Conservation (phyloP, 2,329 filamentous ascomycete species). For the Scopulariopsis brevicaulis region DNA sequence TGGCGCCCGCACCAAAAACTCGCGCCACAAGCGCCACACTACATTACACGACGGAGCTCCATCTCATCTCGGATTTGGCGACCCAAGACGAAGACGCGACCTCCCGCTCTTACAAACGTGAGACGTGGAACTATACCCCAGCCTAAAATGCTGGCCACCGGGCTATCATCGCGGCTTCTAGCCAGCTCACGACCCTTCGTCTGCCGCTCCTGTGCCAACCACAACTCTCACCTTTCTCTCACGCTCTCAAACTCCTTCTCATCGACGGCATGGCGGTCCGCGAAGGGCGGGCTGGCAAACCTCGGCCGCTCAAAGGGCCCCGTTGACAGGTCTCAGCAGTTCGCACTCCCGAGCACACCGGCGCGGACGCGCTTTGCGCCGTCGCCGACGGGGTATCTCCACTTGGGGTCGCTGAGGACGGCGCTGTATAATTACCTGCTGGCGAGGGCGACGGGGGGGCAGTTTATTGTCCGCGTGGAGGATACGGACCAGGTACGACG, state of each 20-base stretch:
- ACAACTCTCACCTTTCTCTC: neutral
- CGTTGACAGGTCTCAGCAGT: neutral
- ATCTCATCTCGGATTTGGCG: neutral
- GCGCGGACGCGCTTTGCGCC: constrained; percentile 69
- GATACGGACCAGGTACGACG: constrained; percentile 76
- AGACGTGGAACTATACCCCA: neutral
- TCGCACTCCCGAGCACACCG: constrained; percentile 38
- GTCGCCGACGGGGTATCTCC: constrained; percentile 87
- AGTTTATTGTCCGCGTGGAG: constrained; percentile 85
- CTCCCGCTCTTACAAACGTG: neutral
- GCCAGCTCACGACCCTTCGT: neutral
- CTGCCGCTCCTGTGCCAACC: neutral
- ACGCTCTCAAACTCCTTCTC: neutral
- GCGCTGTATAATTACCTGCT: constrained; percentile 92
- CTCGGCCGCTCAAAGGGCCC: neutral
- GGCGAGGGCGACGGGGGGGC: constrained; percentile 76
- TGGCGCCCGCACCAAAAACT: too few relatives aligned
- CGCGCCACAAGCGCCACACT: neutral
- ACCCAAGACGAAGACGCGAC: neutral
- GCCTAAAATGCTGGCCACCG: neutral
- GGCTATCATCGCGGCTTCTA: neutral
- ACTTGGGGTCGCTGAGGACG: constrained; percentile 83
- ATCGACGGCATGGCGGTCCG: neutral
- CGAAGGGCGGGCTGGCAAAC: neutral
- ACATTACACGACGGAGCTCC: neutral